Percentiles rank a stretch among this genome's conserved stretches.
These are phyloP conservation scores for Cladosporium sp. DNA, from an alignment of 2,329 filamentous ascomycete genomes.

Conservation along the genomic window DNA sequence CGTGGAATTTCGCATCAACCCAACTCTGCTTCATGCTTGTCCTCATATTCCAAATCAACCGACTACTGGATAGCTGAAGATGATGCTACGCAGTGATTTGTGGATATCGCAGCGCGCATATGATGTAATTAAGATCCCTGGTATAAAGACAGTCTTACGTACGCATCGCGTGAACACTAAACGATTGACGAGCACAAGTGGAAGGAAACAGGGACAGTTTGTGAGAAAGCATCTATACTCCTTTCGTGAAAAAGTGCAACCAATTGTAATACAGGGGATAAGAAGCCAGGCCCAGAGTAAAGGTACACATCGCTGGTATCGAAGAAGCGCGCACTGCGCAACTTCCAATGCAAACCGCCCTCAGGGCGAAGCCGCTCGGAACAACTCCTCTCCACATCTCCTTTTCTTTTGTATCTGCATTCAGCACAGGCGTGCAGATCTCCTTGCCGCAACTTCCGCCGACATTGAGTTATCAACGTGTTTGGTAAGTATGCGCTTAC, in stretches of 20 bases:
- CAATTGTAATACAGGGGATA: conserved; percentile 32
- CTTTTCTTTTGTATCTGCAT: conserved; percentile 22
- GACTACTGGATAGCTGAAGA: too few species aligned
- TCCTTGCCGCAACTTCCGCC: conserved; percentile 11
- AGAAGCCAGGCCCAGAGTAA: conserved; percentile 26
- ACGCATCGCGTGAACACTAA: too few species aligned
- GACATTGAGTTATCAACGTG: conserved; percentile 5
- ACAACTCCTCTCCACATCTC: conserved; percentile 4
- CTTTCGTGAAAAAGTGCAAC: conserved; percentile 26
- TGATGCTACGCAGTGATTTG: too few species aligned
- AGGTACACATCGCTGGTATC: conserved; percentile 14
- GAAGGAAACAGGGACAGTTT: background rate
- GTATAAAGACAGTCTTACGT: too few species aligned
- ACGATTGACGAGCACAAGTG: background rate
- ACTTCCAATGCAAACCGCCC: conserved; percentile 12
- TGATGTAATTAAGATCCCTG: too few species aligned
- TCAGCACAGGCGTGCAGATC: conserved; percentile 30
- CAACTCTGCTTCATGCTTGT: too few species aligned
- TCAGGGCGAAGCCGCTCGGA: conserved; percentile 8
- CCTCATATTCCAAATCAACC: too few species aligned
- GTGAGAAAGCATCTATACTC: conserved; percentile 26
- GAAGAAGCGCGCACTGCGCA: conserved; percentile 10
- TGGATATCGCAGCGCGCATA: too few species aligned
- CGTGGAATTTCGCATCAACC: too few species aligned
- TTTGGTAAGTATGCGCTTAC: conserved; percentile 28